Evolutionary conservation across 2,329 filamentous ascomycete genomes (phyloP), one percentile per base, ranked within the genome.

Genomic region (Exophiala dermatitidis): DNA sequence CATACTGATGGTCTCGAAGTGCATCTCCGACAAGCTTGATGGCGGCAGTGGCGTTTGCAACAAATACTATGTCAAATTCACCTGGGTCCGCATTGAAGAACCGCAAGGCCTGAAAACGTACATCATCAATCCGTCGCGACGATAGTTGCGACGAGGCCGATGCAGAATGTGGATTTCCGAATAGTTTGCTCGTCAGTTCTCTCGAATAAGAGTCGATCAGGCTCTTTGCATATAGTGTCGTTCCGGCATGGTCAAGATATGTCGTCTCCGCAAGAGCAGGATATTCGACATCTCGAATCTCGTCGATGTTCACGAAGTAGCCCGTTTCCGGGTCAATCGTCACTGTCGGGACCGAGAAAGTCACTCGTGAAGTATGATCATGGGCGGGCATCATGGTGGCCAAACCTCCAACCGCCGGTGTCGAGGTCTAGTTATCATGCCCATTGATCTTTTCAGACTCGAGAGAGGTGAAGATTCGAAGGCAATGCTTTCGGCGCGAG

Each of bases 231-330:
- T 86, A 88, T 1, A 86, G 75, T 0, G 90, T 91, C n/a, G 88
- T 88, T n/a, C 90, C 91, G 0, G 90, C 90, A 84, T 97, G 90
- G 64, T 97, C 91, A 52, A 97, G 83, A 68, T 96, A 97, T 44
- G 84, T 77, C 6, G 81, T 82, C 48, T 79, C 88, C 61, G 66
- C 68, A 29, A 75, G 65, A 32, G 67, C 59, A 19, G 76, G 76
- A 65, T 77, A 79, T 59, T 79, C 72, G 19, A 62, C 62, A 29
- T 67, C 64, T 45, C 76, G 70, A 58, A 79, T 75, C 3, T 64
- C 58, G 50, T 76, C 72, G 51, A 79, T 69, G 50, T 75, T 69
- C n/a, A 66, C 65, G 55, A 74, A 67, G 57, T 75, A 74, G 9
- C 66, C 69, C 7, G 57, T 60, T 3, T 50, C 37, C 9, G 52